Evolutionary conservation across 1,284 basidiomycete species (phyloP), one percentile per base, ranked within the genome.

Genomic region (Ceratobasidium sp.): DNA sequence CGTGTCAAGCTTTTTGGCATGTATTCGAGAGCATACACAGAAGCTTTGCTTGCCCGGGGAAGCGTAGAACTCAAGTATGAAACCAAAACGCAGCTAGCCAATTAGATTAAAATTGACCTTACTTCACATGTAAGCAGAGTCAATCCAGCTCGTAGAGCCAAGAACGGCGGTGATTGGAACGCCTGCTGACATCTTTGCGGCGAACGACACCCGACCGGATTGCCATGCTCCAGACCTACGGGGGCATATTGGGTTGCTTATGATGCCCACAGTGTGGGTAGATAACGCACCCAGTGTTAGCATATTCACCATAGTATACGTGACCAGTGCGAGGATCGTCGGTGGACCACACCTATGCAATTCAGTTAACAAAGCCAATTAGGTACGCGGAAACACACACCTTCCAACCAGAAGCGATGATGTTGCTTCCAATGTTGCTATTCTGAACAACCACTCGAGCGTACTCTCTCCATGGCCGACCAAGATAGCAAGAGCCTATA

Each of bases 391-490:
- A 8, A 37, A 37, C 6, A 54, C 64, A 1, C 9, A 68, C 64
- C n/a, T 58, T 72, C 77, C 76, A 78, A 6, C 77, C 77, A 3
- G 76, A 76, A 4, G 74, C 62, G 31, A 74, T 71, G 59, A 74
- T 71, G 43, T 77, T 74, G 34, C 66, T 65, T 5, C 72, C 76
- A 27, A 75, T 69, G 48, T 29, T 71, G n/a, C 51, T 74, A 39
- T 77, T 76, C 58, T 78, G 77, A 58, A 78, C 76, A 9, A 78
- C 65, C 11, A 78, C 77, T 31, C 77, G 76, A 9, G 77, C 77
- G 58, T 77, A 77, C 54, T 76, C 74, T 0, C 73, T 11, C 66
- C 71, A 76, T 14, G 77, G 74, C 13, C 69, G 64, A 22, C 74
- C 63, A 39, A 77, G 56, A 41, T 72, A 74, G 59, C 37, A 46